phyloP scores from a whole-genome alignment of 2,329 filamentous ascomycete genomes.

The Verticillium isaacii region DNA sequence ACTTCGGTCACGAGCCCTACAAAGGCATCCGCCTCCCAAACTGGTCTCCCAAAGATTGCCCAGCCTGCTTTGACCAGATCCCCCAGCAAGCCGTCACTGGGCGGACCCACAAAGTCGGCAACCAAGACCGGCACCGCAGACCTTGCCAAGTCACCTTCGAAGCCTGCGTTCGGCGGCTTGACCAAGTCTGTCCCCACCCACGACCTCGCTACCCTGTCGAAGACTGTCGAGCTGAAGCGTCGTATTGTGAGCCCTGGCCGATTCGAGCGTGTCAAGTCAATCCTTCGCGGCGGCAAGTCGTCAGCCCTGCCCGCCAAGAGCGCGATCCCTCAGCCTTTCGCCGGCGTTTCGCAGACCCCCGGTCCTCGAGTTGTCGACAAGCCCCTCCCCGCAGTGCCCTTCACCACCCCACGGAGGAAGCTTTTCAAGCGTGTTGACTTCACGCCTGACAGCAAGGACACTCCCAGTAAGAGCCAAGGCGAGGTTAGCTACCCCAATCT shows the following conservation, averaged over 20 bases:
- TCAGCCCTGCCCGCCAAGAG: constrained; percentile 35
- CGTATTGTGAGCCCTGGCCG: constrained; percentile 43
- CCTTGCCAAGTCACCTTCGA: constrained; percentile 41
- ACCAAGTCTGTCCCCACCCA: constrained; percentile 50
- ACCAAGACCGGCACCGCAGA: constrained; percentile 40
- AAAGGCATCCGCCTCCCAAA: constrained; percentile 65
- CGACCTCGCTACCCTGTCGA: constrained; percentile 28
- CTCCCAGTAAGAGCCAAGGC: constrained; percentile 24
- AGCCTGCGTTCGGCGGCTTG: constrained; percentile 33
- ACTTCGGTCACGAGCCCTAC: constrained; percentile 71
- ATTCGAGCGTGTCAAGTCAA: constrained; percentile 54
- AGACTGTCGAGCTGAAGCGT: constrained; percentile 25
- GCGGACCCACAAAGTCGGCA: constrained; percentile 40
- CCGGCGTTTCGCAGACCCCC: constrained; percentile 40
- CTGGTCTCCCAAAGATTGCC: constrained; percentile 48
- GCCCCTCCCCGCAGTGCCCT: constrained; percentile 43
- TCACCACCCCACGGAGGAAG: constrained; percentile 65
- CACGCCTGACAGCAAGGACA: constrained; percentile 61
- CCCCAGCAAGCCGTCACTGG: constrained; percentile 11
- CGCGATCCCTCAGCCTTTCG: constrained; percentile 40
- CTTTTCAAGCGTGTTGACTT: constrained; percentile 73
- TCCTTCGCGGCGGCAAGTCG: constrained; percentile 40
- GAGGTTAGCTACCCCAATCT: constrained; percentile 28
- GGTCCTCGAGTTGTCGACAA: constrained; percentile 42
- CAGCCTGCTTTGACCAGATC: constrained; percentile 35